Evolutionary conservation across 2,329 filamentous ascomycete genomes (phyloP), one percentile per base, ranked within the genome.

Genomic region (Penicillium sp.): DNA sequence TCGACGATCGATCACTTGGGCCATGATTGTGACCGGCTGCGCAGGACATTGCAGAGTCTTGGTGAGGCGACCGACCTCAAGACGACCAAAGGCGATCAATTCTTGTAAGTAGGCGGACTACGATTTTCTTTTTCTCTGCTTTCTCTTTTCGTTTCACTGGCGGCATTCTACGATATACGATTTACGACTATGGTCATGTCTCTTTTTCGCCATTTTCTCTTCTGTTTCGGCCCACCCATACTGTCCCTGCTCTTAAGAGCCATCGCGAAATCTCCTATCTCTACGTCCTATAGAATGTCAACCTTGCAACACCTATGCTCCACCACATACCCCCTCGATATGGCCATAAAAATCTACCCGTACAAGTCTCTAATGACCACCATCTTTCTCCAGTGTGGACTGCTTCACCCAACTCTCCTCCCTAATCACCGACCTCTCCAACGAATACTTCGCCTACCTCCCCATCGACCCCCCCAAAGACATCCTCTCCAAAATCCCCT

Each of bases 11-110:
- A 79, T 46, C 76, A 78, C 57, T 77, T 82, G 72, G 78, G 79
- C 54, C 77, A 79, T 61, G 82, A 85, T 63, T 79, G 80, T 52
- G 79, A 81, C 50, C 78, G 77, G 44, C 70, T 84, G 60, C 78
- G 78, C 52, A 82, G 80, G 69, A 80, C 80, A 51, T 76, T 82
- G 61, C 79, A 82, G 61, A 80, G 75, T 60, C 73, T 80, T 31
- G 78, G 78, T 50, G 82, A 83, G 69, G 81, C 81, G 61, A 82
- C 80, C 57, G 77, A 81, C 61, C 74, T 82, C 60, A 83, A 73
- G 73, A 81, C 69, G 68, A 80, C 69, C 67, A 79, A 80, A 61
- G 77, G 78, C 59, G 79, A 81, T 70, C 69, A 75, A 68, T 81
- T 80, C 73, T 81, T 81, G 79, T 81, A 77, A 81, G 79, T 80